Conservation (phyloP, 345 rosid genomes). For the Populus ilicifolia region DNA sequence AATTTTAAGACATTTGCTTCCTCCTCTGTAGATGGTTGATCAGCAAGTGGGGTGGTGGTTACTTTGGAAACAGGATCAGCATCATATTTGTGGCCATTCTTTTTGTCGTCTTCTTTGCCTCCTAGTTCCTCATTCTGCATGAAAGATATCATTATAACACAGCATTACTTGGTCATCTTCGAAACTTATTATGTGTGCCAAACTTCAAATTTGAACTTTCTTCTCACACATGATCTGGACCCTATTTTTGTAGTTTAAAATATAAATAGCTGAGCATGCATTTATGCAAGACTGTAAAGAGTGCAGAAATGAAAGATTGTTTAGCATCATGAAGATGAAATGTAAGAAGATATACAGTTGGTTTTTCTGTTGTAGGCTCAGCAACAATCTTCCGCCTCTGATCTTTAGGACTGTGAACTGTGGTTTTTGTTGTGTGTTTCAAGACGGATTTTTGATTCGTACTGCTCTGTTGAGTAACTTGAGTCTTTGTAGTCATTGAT, state of each 20-base stretch:
- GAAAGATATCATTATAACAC: slow-evolving; percentile 5
- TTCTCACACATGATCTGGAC: too few relatives aligned
- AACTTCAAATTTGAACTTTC: background rate
- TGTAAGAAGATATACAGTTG: slow-evolving; percentile 26
- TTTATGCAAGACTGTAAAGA: background rate
- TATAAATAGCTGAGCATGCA: background rate
- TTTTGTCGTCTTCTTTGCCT: slow-evolving; percentile 33
- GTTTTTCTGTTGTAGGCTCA: slow-evolving; percentile 13
- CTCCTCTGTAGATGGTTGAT: slow-evolving; percentile 26
- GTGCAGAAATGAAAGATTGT: background rate
- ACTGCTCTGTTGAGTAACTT: slow-evolving; percentile 9
- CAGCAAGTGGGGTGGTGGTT: slow-evolving; percentile 12
- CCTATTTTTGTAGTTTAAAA: background rate
- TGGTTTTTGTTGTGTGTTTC: slow-evolving; percentile 15
- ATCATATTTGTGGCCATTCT: slow-evolving; percentile 18
- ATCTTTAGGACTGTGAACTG: slow-evolving; percentile 15
- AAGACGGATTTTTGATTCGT: slow-evolving; percentile 23
- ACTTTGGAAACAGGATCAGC: slow-evolving; percentile 15
- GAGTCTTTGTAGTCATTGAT: slow-evolving; percentile 26
- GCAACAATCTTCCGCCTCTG: slow-evolving; percentile 25
- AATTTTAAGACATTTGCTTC: slow-evolving; percentile 32
- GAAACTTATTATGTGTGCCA: background rate
- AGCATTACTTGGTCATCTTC: background rate
- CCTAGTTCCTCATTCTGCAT: slow-evolving; percentile 42
- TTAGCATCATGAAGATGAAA: background rate